Conservation (phyloP, 23 red algal species). For the Agarophyton chilense region DNA sequence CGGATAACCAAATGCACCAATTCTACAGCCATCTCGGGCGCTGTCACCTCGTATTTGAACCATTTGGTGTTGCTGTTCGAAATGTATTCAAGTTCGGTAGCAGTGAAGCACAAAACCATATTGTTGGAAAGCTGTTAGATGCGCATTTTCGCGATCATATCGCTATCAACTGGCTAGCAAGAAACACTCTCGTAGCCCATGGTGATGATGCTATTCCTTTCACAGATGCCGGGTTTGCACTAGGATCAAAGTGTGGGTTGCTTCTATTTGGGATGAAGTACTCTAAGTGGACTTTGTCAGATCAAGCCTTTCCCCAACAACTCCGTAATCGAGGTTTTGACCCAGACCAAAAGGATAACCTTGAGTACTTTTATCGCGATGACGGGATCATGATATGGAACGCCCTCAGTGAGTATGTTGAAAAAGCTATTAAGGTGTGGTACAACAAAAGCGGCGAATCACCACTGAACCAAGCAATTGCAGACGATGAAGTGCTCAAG, state of each 20-base stretch:
- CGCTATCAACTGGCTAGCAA: conserved; percentile 60
- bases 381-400: conserved; percentile 65
- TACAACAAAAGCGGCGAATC: conserved; percentile 24
- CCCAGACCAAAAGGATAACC: conserved; percentile 14
- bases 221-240: conserved; percentile 47
- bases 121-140: conserved; percentile 35
- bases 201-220: conserved; percentile 30
- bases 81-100: conserved; percentile 36
- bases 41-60: conserved; percentile 46
- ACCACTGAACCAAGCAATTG: conserved; percentile 5
- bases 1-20: conserved; percentile 69
- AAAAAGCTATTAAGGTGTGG: neutral
- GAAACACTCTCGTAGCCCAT: conserved; percentile 45
- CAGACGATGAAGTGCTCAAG: conserved; percentile 25
- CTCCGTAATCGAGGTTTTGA: conserved; percentile 48
- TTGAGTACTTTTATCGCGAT: conserved; percentile 47
- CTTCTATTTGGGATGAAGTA: conserved; percentile 30
- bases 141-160: conserved; percentile 58
- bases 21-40: conserved; percentile 58
- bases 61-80: conserved; percentile 45
- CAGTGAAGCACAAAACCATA: conserved; percentile 9
- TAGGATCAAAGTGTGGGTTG: conserved; percentile 13
- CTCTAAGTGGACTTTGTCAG: conserved; percentile 11
- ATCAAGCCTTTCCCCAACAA: conserved; percentile 19
- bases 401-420: conserved; percentile 23